Percentiles rank a stretch among this genome's conserved stretches.
Evolutionary conservation across 1,284 basidiomycete species (phyloP).

Genomic region (Mycena sp.): DNA sequence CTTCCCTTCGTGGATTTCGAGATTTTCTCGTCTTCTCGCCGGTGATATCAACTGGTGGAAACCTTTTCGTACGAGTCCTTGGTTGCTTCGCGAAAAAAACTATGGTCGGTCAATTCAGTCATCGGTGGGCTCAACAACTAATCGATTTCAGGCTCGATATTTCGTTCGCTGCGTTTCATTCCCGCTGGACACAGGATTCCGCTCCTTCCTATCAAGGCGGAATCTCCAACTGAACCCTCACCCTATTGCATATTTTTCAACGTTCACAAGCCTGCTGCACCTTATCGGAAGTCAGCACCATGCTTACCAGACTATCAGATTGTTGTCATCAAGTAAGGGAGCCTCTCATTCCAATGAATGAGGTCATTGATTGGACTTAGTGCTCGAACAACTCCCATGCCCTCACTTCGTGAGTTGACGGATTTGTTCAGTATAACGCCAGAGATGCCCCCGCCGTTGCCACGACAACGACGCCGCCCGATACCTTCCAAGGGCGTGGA

Average conservation of each 20-base stretch:
- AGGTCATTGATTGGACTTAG: conserved; percentile 46
- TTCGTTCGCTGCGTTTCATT: conserved; percentile 79
- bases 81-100: conserved; percentile 56
- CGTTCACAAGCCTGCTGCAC: conserved; percentile 89
- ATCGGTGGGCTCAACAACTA: conserved; percentile 5
- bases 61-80: conserved; percentile 56
- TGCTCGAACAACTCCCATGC: conserved; percentile 77
- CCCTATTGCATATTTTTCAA: conserved; percentile 91
- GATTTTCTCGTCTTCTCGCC: conserved; percentile 41
- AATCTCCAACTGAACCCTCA: conserved; percentile 44
- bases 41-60: conserved; percentile 67
- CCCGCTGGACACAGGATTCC: conserved; percentile 66
- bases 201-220: conserved; percentile 37
- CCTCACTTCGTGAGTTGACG: conserved; percentile 74
- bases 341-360: neutral
- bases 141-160: conserved; percentile 69
- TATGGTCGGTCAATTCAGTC: conserved; percentile 47
- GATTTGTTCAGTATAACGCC: conserved; percentile 71
- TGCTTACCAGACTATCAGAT: conserved; percentile 89
- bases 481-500: conserved; percentile 15
- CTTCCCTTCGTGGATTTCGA: conserved; percentile 39
- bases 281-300: conserved; percentile 83
- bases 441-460: conserved; percentile 61
- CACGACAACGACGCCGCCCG: conserved; percentile 52
- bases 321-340: conserved; percentile 82